phyloP scores from a whole-genome alignment of 73 alveolate genomes.

The Paraurostyla sp. region DNA sequence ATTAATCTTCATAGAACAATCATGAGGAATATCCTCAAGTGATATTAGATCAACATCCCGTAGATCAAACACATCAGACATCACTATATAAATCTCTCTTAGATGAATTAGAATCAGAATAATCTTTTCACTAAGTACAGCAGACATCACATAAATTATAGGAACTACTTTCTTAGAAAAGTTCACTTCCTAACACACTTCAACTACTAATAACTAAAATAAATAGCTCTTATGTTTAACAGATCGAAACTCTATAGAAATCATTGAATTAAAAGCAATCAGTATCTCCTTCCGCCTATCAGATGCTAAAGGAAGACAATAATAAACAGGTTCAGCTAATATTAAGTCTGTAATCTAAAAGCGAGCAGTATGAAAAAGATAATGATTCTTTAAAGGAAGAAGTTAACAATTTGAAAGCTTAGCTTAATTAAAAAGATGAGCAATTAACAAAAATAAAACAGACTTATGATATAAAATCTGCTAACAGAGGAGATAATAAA shows the following conservation, averaged over 20 bases:
- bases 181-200: too few relatives aligned
- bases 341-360: not conserved
- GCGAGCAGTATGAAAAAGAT: not conserved
- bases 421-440: not conserved
- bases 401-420: not conserved
- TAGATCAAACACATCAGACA: too few relatives aligned
- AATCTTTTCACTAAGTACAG: too few relatives aligned
- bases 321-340: not conserved
- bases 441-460: not conserved
- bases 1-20: too few relatives aligned
- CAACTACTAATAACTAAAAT: too few relatives aligned
- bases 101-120: too few relatives aligned
- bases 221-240: too few relatives aligned
- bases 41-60: too few relatives aligned
- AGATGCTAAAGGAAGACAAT: conserved; percentile 26
- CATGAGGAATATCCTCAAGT: too few relatives aligned
- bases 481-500: not conserved
- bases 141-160: too few relatives aligned
- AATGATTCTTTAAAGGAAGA: not conserved
- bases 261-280: not conserved
- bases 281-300: conserved; percentile 23
- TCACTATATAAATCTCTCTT: too few relatives aligned
- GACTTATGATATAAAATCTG: not conserved
- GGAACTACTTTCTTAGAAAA: too few relatives aligned
- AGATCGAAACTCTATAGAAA: not conserved